These are phyloP conservation scores for Tylopilus sp. DNA, from an alignment of 1,284 basidiomycete species.

Conservation along the genomic window DNA sequence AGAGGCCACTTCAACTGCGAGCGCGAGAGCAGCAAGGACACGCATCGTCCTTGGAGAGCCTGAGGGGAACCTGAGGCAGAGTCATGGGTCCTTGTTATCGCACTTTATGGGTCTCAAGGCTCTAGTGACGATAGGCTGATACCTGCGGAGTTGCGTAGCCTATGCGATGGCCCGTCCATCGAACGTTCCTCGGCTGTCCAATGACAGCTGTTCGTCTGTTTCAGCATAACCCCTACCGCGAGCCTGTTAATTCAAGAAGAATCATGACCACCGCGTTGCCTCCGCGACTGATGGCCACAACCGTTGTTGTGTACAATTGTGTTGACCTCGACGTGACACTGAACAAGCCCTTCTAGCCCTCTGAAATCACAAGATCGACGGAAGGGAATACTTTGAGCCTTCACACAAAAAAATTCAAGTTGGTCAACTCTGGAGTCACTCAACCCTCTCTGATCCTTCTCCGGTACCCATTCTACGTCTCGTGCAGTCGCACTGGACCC, in stretches of 20 bases:
- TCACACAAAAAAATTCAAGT: not conserved
- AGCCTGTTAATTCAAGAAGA: not conserved
- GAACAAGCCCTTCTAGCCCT: not conserved
- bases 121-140: not conserved
- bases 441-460: not conserved
- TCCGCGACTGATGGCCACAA: not conserved
- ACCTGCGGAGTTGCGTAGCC: not conserved
- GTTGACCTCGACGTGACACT: not conserved
- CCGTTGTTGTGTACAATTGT: not conserved
- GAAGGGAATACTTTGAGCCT: not conserved
- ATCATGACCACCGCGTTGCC: not conserved
- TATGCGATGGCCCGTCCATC: not conserved
- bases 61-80: not conserved
- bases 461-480: not conserved
- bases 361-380: not conserved
- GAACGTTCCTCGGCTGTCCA: conserved; percentile 16
- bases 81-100: conserved; percentile 1
- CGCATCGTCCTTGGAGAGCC: conserved; percentile 10
- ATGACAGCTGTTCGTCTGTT: conserved; percentile 4
- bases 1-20: conserved; percentile 2
- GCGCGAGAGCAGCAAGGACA: conserved; percentile 5
- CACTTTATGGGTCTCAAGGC: conserved; percentile 12
- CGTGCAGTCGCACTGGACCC: too few relatives aligned
- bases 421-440: not conserved
- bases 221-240: not conserved